phyloP scores from a whole-genome alignment of 2,329 filamentous ascomycete genomes.

The Berkeleyomyces rouxiae region DNA sequence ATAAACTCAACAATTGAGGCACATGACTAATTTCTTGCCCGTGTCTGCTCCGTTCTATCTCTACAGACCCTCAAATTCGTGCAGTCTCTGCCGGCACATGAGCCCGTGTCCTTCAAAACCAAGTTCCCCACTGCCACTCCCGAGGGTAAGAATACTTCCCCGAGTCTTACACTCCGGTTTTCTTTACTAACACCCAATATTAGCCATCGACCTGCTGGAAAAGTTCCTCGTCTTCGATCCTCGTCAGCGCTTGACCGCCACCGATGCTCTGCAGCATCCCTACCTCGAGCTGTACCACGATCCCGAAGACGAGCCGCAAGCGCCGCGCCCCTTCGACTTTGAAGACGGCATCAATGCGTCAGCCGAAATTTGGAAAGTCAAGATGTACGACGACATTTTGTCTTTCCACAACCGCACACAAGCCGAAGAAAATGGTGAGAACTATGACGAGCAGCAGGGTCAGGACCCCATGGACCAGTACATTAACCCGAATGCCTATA shows the following conservation, averaged over 20 bases:
- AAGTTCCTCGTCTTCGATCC: slow-evolving; percentile 97
- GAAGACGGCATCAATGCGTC: slow-evolving; percentile 95
- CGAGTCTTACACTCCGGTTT: not conserved
- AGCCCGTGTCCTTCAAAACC: slow-evolving; percentile 67
- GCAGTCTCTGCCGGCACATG: slow-evolving; percentile 87
- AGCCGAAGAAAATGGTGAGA: slow-evolving; percentile 8
- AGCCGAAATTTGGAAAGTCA: slow-evolving; percentile 99
- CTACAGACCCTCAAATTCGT: slow-evolving; percentile 81
- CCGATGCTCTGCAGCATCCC: slow-evolving; percentile 72
- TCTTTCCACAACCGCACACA: slow-evolving; percentile 78
- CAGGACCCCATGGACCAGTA: slow-evolving; percentile 8
- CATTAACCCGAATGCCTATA: slow-evolving; percentile 12
- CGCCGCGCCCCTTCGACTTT: slow-evolving; percentile 98
- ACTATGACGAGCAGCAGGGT: not conserved
- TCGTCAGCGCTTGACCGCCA: slow-evolving; percentile 82
- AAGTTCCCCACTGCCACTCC: slow-evolving; percentile 96
- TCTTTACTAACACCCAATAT: not conserved
- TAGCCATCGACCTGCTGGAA: slow-evolving; percentile 85
- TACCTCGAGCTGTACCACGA: slow-evolving; percentile 96
- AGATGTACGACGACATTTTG: slow-evolving; percentile 83
- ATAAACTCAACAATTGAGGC: slow-evolving; percentile 14
- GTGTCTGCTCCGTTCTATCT: not conserved
- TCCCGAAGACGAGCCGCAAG: slow-evolving; percentile 85
- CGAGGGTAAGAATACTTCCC: slow-evolving; percentile 37
- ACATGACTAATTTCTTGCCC: not conserved